Base-by-base conservation (phyloP, 192 early-diverging fungal species). In the Coemansia sp. region DNA sequence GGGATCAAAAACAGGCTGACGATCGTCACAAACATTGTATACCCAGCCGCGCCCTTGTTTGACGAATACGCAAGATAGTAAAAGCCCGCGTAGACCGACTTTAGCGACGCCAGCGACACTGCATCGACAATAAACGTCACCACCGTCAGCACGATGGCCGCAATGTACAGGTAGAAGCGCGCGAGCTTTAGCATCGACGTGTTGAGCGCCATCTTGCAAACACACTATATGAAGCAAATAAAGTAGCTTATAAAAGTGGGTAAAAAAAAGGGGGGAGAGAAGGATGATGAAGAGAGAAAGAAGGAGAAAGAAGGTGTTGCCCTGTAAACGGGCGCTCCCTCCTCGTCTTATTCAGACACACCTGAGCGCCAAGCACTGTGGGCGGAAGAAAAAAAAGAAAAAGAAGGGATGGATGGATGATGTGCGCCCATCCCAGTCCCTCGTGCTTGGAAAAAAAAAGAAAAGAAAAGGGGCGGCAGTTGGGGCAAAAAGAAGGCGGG, bases 1-100 rank as follows among this genome's bases (percentile, higher is more conserved):
- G 79, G 79, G 2, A 73, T 53, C 9, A 71, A 24, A 24, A 82
- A 39, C 38, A 82, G 63, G 11, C 62, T 69, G n/a, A 64, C 42
- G 15, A 76, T 38, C 2, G 74, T 73, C 12, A 76, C 73, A 70
- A 82, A 82, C 79, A 82, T 76, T 17, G 79, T 82, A 60, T 68
- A 82, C 11, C 73, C 73, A 1, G 79, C 69, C 0, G 73, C 79
- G 14, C 79, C 79, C 59, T 49, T 47, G 8, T 58, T 40, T 5
- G 56, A 8, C 1, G 31, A 20, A 24, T 41, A 43, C 41, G 41
- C 17, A 27, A 27, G n/a, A n/a, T n/a, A 1, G 1, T 20, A 2
- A 32, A 8, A 3, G 22, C 42, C 14, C 9, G 19, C 17, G 39
- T 39, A 10, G 4, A 51, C 6, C 53, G 12, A 12, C 51, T 65